Percentiles rank a stretch among this genome's conserved stretches.
phyloP scores from a whole-genome alignment of 257 asterid genomes.

The Penstemon davidsonii region DNA sequence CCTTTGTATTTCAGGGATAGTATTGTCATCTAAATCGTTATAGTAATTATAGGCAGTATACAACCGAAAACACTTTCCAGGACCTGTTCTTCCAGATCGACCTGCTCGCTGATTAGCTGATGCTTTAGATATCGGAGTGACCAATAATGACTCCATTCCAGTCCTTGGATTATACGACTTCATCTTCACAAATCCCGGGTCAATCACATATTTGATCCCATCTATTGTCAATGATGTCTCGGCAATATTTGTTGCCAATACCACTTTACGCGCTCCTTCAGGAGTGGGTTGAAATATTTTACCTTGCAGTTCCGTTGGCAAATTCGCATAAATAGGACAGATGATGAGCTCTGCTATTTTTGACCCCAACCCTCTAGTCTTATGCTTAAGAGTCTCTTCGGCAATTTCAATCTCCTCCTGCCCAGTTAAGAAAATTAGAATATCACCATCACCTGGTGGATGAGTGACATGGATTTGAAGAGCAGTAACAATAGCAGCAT shows the following conservation, averaged over 20 bases:
- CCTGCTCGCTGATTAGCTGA: constrained; percentile 98
- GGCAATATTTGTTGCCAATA: constrained; percentile 65
- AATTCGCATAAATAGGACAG: constrained; percentile 63
- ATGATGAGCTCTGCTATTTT: constrained; percentile 66
- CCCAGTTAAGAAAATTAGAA: constrained; percentile 73
- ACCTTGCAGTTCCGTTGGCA: constrained; percentile 64
- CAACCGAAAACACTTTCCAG: constrained; percentile 86
- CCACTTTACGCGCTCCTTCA: constrained; percentile 67
- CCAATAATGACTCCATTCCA: constrained; percentile 80
- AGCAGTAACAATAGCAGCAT: constrained; percentile 83
- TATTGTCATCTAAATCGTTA: constrained; percentile 77
- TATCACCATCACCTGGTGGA: constrained; percentile 87
- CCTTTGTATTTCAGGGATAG: constrained; percentile 89
- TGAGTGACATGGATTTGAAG: constrained; percentile 81
- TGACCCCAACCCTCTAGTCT: constrained; percentile 63
- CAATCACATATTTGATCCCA: constrained; percentile 89
- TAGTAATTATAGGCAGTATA: constrained; percentile 70
- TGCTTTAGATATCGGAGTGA: constrained; percentile 86
- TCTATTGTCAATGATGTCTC: constrained; percentile 94
- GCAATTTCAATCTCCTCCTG: constrained; percentile 68
- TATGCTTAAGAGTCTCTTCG: constrained; percentile 55
- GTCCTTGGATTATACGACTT: constrained; percentile 87
- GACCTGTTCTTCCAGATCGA: constrained; percentile 93
- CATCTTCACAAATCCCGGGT: constrained; percentile 92
- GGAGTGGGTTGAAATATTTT: constrained; percentile 70